Percentiles rank a stretch among this genome's conserved stretches.
Conservation (phyloP, 805 yeast genomes). For the Yamadazyma sp. region DNA sequence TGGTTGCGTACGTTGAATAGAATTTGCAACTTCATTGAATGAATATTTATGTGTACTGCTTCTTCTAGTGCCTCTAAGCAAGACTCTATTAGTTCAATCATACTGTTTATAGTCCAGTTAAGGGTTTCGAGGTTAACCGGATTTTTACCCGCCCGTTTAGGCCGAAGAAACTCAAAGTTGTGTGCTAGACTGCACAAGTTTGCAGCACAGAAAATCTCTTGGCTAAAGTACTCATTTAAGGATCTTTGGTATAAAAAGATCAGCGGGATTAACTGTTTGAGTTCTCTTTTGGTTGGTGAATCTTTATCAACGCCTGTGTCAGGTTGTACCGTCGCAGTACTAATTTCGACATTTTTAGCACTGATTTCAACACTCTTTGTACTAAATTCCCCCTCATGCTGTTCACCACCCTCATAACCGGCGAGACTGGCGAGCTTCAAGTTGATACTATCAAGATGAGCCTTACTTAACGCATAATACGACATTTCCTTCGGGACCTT, state of each 20-base stretch:
- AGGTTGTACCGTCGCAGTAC: too few relatives aligned
- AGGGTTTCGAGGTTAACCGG: neutral
- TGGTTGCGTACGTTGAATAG: conserved; percentile 14
- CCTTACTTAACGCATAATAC: neutral
- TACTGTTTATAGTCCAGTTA: conserved; percentile 5
- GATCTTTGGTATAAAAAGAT: conserved; percentile 11
- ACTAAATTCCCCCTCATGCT: too few relatives aligned
- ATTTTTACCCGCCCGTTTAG: neutral
- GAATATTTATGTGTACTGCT: conserved; percentile 4
- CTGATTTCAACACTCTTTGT: too few relatives aligned
- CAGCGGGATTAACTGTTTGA: conserved; percentile 12
- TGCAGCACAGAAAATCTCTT: conserved; percentile 13
- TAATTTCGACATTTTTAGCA: too few relatives aligned
- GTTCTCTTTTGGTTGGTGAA: conserved; percentile 12
- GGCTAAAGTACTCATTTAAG: conserved; percentile 11
- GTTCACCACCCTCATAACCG: too few relatives aligned
- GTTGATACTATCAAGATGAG: conserved; percentile 3
- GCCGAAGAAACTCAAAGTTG: conserved; percentile 1
- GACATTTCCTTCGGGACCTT: conserved; percentile 2
- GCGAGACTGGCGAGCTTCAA: neutral
- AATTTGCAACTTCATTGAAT: conserved; percentile 13
- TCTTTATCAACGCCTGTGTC: neutral
- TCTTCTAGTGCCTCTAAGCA: neutral
- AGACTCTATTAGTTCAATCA: conserved; percentile 8
- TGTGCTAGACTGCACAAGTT: conserved; percentile 10